Base-by-base conservation (phyloP, 2,329 filamentous ascomycete genomes). In the Exutisphaerella laricina region DNA sequence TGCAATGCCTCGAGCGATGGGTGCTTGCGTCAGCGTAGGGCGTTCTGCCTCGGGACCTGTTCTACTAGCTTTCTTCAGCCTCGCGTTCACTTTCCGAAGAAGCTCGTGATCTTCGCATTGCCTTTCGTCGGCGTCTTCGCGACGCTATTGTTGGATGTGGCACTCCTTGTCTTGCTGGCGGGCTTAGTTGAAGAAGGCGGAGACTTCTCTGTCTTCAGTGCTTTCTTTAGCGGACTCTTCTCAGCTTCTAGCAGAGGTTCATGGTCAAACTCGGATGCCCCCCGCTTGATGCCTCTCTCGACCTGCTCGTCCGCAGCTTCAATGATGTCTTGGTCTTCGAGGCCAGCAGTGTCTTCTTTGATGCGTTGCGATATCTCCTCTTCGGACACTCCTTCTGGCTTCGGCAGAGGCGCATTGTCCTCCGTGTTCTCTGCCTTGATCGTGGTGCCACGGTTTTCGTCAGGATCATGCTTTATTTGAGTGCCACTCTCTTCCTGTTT, bases 21-120 rank as follows among this genome's bases (percentile, higher is more conserved):
- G n/a, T n/a, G n/a, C n/a, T n/a, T 18, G 13, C 14, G 30, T 33
- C 30, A 33, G n/a, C 30, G n/a, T 33, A 18, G 5, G 20, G 17
- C 20, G 30, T 18, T 18, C 13, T 8, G 14, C 8, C 12, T 9
- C 20, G 30, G 16, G 14, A 33, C 7, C 14, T 33, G 7, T 18
- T 14, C 2, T 33, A 8, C 8, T n/a, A n/a, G n/a, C n/a, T n/a
- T n/a, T n/a, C n/a, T n/a, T n/a, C n/a, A n/a, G n/a, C n/a, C n/a
- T n/a, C n/a, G 25, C 7, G 23, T 22, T 66, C 61, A 72, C 57
- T 70, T 73, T 30, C 60, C 66, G 58, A 79, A 78, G 58, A 79
- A 79, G 56, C 64, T 73, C 25, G 75, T 79, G 45, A 79, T 79
- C 58, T 73, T 74, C 53, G 75, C 70, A 43, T 71, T 78, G 12